Conservation (phyloP, 2,329 filamentous ascomycete species). For the Epichloe festucae region DNA sequence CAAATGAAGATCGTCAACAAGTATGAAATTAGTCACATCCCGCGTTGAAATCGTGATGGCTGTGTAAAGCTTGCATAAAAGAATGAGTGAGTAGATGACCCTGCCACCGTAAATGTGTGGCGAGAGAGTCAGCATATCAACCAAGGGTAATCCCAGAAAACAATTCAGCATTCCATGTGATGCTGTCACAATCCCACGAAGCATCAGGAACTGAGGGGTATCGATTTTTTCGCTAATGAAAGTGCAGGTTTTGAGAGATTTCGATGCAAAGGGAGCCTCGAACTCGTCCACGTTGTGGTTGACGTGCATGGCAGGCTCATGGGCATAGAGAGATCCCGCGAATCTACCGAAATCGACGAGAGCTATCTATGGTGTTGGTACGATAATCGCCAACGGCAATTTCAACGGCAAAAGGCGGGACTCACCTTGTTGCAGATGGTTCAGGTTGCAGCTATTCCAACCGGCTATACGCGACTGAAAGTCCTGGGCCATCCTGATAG, state of each 20-base stretch:
- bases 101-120: slow-evolving; percentile 4
- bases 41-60: neutral
- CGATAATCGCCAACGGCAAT: neutral
- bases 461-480: neutral
- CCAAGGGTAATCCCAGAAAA: neutral
- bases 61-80: slow-evolving; percentile 3
- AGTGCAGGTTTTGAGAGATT: slow-evolving; percentile 1
- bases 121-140: slow-evolving; percentile 1
- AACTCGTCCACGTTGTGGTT: slow-evolving; percentile 2
- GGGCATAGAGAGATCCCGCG: neutral
- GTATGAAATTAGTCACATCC: neutral
- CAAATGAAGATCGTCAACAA: slow-evolving; percentile 1
- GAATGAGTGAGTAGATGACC: slow-evolving; percentile 1
- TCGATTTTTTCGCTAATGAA: slow-evolving; percentile 1
- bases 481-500: neutral
- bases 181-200: slow-evolving; percentile 1
- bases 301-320: slow-evolving; percentile 4
- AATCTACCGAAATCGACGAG: slow-evolving; percentile 2
- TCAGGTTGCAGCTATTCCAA: neutral
- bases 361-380: neutral
- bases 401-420: neutral
- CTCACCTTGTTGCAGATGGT: slow-evolving; percentile 1
- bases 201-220: neutral
- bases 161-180: slow-evolving; percentile 1
- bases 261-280: neutral